Conservation (phyloP, 139 green algal species). For the Auxenochlorella protothecoides region DNA sequence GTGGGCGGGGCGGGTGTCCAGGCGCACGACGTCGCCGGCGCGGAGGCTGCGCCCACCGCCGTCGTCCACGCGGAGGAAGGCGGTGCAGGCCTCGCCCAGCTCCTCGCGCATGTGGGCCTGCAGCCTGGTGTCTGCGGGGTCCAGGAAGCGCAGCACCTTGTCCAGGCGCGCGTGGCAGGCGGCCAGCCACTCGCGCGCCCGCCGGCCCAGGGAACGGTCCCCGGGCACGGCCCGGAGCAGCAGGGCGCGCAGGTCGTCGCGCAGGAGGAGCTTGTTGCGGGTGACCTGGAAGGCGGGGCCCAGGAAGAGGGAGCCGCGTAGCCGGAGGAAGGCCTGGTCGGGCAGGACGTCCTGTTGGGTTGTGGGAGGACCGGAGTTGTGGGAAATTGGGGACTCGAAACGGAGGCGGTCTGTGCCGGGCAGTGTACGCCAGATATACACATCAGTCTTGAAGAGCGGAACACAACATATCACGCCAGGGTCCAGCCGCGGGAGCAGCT, state of each 20-base stretch:
- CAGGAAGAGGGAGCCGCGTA: constrained; percentile 68
- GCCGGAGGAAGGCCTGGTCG: constrained; percentile 55
- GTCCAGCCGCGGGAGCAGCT: no score
- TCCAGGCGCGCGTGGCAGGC: constrained; percentile 58
- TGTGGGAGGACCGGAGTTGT: neutral
- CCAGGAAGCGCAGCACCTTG: constrained; percentile 45
- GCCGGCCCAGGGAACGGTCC: constrained; percentile 37
- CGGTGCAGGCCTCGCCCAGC: constrained; percentile 40
- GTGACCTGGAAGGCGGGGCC: constrained; percentile 44
- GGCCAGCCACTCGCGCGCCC: constrained; percentile 54
- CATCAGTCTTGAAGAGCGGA: no score
- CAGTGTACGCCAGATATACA: no score
- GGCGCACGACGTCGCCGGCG: constrained; percentile 42
- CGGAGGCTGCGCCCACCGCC: constrained; percentile 15
- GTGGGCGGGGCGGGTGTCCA: constrained; percentile 41
- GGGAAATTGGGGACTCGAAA: neutral
- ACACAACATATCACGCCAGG: no score
- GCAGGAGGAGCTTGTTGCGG: constrained; percentile 30
- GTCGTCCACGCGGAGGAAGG: constrained; percentile 47
- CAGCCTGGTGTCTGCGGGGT: constrained; percentile 19
- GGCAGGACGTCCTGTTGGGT: constrained; percentile 43
- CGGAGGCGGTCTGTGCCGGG: no score
- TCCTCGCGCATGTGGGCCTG: constrained; percentile 24
- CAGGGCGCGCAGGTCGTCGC: constrained; percentile 56
- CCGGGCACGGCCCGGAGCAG: constrained; percentile 37